Evolutionary conservation across 208 protist genomes (phyloP).

Genomic region (Leptomonas seymouri): DNA sequence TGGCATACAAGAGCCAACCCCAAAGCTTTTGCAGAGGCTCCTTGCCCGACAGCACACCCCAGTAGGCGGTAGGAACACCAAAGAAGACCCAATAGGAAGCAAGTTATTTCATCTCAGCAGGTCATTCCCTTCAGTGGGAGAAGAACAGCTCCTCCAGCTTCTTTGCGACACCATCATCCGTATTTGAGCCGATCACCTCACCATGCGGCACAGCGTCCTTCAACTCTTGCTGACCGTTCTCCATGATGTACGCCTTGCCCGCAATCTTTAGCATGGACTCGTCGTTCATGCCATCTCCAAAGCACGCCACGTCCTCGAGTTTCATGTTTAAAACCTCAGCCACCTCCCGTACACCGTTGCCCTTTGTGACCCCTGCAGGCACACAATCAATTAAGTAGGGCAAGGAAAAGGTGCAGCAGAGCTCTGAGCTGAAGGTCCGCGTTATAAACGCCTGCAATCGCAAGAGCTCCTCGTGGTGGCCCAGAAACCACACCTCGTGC

Average conservation of each 20-base stretch:
- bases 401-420: slow-evolving; percentile 35
- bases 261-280: slow-evolving; percentile 56
- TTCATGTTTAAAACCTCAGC: slow-evolving; percentile 38
- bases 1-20: too few species aligned
- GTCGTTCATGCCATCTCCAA: slow-evolving; percentile 82
- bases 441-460: slow-evolving; percentile 18
- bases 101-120: too few species aligned
- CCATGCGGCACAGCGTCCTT: slow-evolving; percentile 40
- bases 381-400: slow-evolving; percentile 44
- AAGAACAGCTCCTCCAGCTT: slow-evolving; percentile 71
- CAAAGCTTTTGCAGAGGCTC: too few species aligned
- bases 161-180: slow-evolving; percentile 71
- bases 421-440: slow-evolving; percentile 13
- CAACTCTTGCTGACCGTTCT: slow-evolving; percentile 41
- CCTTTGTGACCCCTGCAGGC: slow-evolving; percentile 48
- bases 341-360: slow-evolving; percentile 57
- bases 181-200: slow-evolving; percentile 57
- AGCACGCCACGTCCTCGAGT: slow-evolving; percentile 48
- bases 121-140: not conserved
- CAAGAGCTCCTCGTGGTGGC: slow-evolving; percentile 18
- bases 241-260: slow-evolving; percentile 58
- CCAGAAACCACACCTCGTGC: slow-evolving; percentile 37
- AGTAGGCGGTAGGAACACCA: not conserved
- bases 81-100: not conserved
- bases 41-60: too few species aligned